These are phyloP conservation scores for Liriodendron chinense DNA, from an alignment of 164 flowering plant species.

Conservation along the genomic window DNA sequence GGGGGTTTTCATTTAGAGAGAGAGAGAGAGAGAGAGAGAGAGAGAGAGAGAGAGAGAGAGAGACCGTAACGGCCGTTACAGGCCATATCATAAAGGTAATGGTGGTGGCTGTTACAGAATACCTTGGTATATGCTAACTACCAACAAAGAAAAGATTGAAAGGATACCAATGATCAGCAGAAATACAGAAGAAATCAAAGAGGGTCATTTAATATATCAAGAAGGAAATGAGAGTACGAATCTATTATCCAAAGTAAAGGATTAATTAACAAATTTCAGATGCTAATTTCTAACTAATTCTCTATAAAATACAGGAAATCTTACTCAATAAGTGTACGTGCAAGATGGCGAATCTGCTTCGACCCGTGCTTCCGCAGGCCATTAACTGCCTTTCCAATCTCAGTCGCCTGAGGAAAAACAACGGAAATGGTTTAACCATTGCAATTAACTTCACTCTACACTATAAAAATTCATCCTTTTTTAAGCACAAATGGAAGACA, in stretches of 20 bases:
- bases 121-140: neutral
- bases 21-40: too few relatives aligned
- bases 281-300: neutral
- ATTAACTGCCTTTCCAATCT: conserved; percentile 88
- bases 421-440: neutral
- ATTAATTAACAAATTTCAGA: too few relatives aligned
- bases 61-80: too few relatives aligned
- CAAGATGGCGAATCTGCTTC: conserved; percentile 55
- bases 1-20: too few relatives aligned
- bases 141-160: neutral
- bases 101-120: too few relatives aligned
- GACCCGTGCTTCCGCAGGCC: conserved; percentile 59
- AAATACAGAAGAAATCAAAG: neutral
- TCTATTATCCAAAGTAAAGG: too few relatives aligned
- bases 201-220: neutral
- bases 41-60: too few relatives aligned
- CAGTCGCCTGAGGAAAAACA: conserved; percentile 56
- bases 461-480: too few relatives aligned
- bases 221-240: neutral
- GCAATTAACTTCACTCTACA: neutral
- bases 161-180: neutral
- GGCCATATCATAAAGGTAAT: too few relatives aligned
- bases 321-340: conserved; percentile 62
- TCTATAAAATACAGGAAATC: conserved; percentile 14
- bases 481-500: neutral